phyloP scores from a whole-genome alignment of 2,329 filamentous ascomycete genomes.

The Xylaria sp. region DNA sequence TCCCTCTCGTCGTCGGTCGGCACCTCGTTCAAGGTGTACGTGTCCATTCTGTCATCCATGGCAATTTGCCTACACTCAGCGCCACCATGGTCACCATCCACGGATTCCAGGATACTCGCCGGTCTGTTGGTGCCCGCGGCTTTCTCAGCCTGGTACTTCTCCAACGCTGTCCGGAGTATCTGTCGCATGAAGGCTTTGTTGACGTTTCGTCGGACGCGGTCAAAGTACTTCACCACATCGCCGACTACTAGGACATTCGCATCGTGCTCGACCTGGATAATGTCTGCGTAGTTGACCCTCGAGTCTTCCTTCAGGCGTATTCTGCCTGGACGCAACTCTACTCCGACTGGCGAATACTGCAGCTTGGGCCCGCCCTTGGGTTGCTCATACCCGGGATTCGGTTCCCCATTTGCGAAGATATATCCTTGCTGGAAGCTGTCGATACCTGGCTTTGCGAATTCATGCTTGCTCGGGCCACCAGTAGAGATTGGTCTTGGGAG shows the following conservation, averaged over 20 bases:
- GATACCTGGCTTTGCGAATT: constrained; percentile 52
- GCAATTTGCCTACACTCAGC: constrained; percentile 28
- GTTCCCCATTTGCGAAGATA: constrained; percentile 50
- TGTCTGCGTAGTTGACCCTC: constrained; percentile 52
- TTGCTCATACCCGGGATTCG: constrained; percentile 46
- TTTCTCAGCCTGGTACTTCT: constrained; percentile 48
- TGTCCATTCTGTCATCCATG: constrained; percentile 27
- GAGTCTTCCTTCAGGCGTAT: constrained; percentile 51
- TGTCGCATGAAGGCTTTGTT: constrained; percentile 53
- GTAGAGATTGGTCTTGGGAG: constrained; percentile 48
- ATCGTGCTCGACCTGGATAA: constrained; percentile 51
- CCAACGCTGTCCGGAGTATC: constrained; percentile 48
- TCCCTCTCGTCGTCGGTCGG: constrained; percentile 36
- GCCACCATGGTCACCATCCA: constrained; percentile 35
- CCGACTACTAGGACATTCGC: constrained; percentile 51
- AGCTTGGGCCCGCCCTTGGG: constrained; percentile 44
- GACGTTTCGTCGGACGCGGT: constrained; percentile 51
- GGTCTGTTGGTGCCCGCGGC: constrained; percentile 22
- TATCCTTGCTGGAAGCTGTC: constrained; percentile 51
- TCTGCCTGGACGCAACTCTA: constrained; percentile 49
- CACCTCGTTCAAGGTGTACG: constrained; percentile 36
- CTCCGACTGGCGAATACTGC: constrained; percentile 50
- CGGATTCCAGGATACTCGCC: constrained; percentile 34
- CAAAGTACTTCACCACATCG: constrained; percentile 52
- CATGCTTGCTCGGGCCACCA: constrained; percentile 46